Evolutionary conservation across 805 yeast species (phyloP).

Genomic region (baker's yeast (Saccharomyces cerevisiae)): DNA sequence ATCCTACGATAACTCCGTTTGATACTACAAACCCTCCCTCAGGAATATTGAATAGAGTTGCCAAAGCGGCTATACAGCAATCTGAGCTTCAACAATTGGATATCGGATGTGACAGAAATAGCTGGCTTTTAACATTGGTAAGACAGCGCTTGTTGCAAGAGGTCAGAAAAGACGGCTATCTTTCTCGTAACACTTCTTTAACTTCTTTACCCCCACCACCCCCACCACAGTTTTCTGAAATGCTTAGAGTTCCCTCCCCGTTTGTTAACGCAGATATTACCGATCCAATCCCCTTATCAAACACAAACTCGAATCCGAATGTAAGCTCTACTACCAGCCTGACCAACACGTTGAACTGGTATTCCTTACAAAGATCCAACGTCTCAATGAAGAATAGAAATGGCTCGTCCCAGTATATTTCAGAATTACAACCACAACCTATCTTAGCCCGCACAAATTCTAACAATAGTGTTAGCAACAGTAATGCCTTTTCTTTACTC

Average conservation of each 20-base stretch:
- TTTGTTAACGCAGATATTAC: background rate
- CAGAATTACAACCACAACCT: conserved; percentile 7
- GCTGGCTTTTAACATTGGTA: conserved; percentile 32
- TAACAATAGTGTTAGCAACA: conserved; percentile 5
- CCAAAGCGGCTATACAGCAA: conserved; percentile 43
- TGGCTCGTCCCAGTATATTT: conserved; percentile 16
- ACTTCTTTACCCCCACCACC: conserved; percentile 20
- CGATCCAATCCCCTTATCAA: background rate
- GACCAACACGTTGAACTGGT: background rate
- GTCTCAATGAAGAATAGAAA: conserved; percentile 18
- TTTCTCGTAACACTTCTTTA: conserved; percentile 24
- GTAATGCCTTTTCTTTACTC: conserved; percentile 12
- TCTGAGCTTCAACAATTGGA: conserved; percentile 30
- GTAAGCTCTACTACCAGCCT: background rate
- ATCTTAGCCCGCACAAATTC: conserved; percentile 16
- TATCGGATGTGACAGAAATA: conserved; percentile 33
- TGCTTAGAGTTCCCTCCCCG: background rate
- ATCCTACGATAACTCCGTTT: conserved; percentile 62
- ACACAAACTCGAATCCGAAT: background rate
- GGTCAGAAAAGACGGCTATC: conserved; percentile 22
- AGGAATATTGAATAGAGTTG: conserved; percentile 53
- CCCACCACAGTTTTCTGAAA: conserved; percentile 2
- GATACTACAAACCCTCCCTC: conserved; percentile 58
- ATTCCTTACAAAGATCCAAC: background rate
- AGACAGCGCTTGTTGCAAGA: conserved; percentile 33